These are phyloP conservation scores for Arthrobotrys entomopaga DNA, from an alignment of 2,329 filamentous ascomycete species.

Conservation along the genomic window DNA sequence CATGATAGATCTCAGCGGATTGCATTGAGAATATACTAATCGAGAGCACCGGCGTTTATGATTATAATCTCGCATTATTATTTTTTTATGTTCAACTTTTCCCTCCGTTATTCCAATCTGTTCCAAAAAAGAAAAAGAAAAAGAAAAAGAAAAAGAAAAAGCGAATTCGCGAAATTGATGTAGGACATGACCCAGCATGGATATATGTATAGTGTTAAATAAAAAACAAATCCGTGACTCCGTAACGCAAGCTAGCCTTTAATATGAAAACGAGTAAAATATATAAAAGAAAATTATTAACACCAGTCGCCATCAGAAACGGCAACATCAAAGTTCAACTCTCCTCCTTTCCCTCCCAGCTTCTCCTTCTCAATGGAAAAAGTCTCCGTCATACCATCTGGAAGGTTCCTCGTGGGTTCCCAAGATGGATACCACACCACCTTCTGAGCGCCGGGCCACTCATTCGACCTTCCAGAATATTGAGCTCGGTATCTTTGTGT, in stretches of 20 bases:
- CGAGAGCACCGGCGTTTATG: no score
- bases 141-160: no score
- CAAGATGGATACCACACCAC: conserved; percentile 54
- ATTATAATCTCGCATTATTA: no score
- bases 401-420: conserved; percentile 40
- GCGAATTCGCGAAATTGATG: no score
- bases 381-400: conserved; percentile 29
- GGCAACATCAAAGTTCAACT: conserved; percentile 38
- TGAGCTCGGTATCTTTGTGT: conserved; percentile 42
- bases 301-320: conserved; percentile 52
- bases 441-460: conserved; percentile 46
- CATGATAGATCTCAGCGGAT: no score
- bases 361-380: conserved; percentile 42
- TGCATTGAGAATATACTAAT: no score
- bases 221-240: background rate
- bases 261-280: background rate
- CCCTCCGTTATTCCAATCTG: no score
- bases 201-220: background rate
- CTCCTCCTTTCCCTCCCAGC: conserved; percentile 22
- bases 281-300: conserved; percentile 3
- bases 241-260: background rate
- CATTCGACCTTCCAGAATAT: conserved; percentile 32
- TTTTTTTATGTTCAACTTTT: no score
- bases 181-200: no score
- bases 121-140: no score